Base-by-base conservation (phyloP, 768 basidiomycete genomes). In the Ramaria rubella region DNA sequence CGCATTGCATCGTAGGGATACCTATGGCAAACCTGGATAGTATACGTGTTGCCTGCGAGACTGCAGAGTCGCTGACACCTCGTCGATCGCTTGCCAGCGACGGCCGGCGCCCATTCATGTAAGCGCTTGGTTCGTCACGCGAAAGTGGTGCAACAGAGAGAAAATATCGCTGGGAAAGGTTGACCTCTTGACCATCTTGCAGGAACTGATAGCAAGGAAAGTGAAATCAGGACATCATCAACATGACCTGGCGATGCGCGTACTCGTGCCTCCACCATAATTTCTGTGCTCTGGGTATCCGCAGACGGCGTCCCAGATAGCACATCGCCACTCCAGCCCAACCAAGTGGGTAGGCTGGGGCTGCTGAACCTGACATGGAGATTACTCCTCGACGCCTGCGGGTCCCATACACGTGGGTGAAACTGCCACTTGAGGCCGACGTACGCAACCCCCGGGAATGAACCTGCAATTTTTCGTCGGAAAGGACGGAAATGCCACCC, bases 351-450 rank as follows among this genome's bases (percentile, higher is more conserved):
- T 12, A 95, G 76, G 33, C 73, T 76, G 15, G 94, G 90, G 1
- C 91, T 94, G 62, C 76, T 82, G 65, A 88, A 97, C 15, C 77
- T 74, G 31, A 95, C 90, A 45, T 83, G 79, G 61, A 93, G 74
- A 65, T 87, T 90, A 55, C 85, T 76, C 63, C 88, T 84, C 12
- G 90, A 86, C 40, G 86, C 86, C 69, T 97, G 94, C 5, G 95
- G 96, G 73, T 98, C 94, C 93, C 94, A 97, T 43, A 99, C 84
- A 60, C 88, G 86, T 29, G 95, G 94, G 55, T 86, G 81, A 91
- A 94, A 99, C 31, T 80, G 78, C 89, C 90, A 97, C 49, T 77
- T 79, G 24, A 91, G 72, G 52, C 87, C 87, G 57, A 81, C 80
- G 65, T 91, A 90, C 54, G 92, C 95, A 52, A 90, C 83, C 40